Evolutionary conservation across 176 grass and related monocot genomes (phyloP), one percentile per base, ranked within the genome.

Genomic region (Poa pratensis): DNA sequence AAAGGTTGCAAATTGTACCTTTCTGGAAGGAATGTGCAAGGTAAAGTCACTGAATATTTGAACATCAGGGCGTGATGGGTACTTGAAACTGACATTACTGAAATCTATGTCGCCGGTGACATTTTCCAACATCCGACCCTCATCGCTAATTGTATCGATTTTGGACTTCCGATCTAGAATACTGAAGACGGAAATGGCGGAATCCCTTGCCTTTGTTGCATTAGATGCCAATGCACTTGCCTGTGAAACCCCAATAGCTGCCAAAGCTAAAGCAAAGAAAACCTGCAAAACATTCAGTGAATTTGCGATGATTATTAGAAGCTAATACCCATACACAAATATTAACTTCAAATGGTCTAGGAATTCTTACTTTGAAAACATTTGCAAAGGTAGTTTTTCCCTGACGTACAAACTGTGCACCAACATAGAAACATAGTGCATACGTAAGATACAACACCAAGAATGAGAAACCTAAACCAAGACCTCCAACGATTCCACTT

Each of bases 161-260:
- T 86, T 88, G 6, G 93, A 92, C 67, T 90, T 81, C 55, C 90
- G 75, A 26, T 95, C 90, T 42, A 95, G 42, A 80, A 92, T 82
- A 77, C 74, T 82, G 70, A 95, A 95, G 53, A 95, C 83, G 20
- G 93, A 90, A 87, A 83, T 69, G 17, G 86, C 86, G 12, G 90
- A 92, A 6, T 83, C 82, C 49, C 62, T 92, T 78, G 93, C 90
- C 28, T 95, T 95, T 14, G 86, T 77, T 39, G 69, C 86, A 87
- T 91, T 66, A 26, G 80, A 62, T 26, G 85, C 88, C 30, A 92
- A 53, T 57, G 86, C 87, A 51, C 82, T 91, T 64, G 83, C 23
- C 30, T 92, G 90, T 0, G 93, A 90, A 35, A 86, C 12, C 30
- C 90, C 80, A 42, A 85, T 4, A 73, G 86, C 67, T 23, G 70